A percentile compares a stretch with the other conserved stretches of the same genome.
Evolutionary conservation across 1,139 yeast species (phyloP).

Genomic region (Candida dubliniensis): DNA sequence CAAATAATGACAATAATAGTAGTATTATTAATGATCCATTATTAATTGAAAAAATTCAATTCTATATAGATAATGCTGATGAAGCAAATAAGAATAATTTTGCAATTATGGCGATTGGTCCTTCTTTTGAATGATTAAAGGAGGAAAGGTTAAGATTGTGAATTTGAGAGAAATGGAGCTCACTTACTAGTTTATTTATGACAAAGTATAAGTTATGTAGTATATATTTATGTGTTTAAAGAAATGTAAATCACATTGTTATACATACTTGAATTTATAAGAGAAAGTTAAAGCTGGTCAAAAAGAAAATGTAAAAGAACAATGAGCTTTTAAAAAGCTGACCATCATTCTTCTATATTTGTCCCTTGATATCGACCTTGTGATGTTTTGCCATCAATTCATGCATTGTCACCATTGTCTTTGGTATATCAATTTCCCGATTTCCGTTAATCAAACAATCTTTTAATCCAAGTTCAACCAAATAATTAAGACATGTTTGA

Average conservation of each 20-base stretch:
- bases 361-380: slow-evolving; percentile 90
- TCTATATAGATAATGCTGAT: slow-evolving; percentile 63
- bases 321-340: too few species aligned
- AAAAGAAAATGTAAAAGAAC: too few species aligned
- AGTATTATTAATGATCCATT: slow-evolving; percentile 54
- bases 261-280: too few species aligned
- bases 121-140: slow-evolving; percentile 39
- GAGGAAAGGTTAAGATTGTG: background rate
- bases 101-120: slow-evolving; percentile 68
- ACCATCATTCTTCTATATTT: slow-evolving; percentile 43
- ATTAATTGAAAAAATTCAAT: slow-evolving; percentile 57
- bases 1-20: slow-evolving; percentile 13
- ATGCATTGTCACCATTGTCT: background rate
- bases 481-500: slow-evolving; percentile 30
- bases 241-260: too few species aligned
- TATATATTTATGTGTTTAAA: too few species aligned
- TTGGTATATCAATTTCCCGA: background rate
- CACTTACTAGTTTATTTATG: too few species aligned
- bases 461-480: slow-evolving; percentile 40
- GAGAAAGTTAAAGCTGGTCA: too few species aligned
- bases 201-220: too few species aligned
- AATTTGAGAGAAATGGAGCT: background rate
- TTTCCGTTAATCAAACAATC: slow-evolving; percentile 7
- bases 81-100: slow-evolving; percentile 60
- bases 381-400: background rate